Evolutionary conservation across 2,329 filamentous ascomycete genomes (phyloP).

Genomic region (Elsinoe fawcettii): DNA sequence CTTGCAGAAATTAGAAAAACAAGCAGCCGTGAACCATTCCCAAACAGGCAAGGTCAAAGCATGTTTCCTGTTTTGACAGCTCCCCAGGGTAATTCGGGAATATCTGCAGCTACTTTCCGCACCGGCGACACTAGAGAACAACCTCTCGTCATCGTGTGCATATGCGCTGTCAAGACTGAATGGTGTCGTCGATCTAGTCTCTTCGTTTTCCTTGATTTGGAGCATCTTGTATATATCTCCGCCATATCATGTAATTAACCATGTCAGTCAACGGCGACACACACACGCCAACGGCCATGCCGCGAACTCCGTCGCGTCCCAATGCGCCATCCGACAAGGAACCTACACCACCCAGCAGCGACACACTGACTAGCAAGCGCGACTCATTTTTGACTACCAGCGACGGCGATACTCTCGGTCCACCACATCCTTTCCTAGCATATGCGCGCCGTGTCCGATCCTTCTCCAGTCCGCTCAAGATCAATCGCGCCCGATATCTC

Average conservation of each 20-base stretch:
- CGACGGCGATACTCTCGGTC: constrained; percentile 13
- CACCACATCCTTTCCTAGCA: constrained; percentile 16
- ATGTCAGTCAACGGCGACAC: constrained; percentile 12
- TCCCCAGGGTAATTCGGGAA: background rate
- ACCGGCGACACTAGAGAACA: background rate
- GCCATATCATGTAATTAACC: constrained; percentile 12
- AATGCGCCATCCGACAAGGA: constrained; percentile 4
- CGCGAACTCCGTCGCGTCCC: constrained; percentile 12
- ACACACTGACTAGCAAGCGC: constrained; percentile 5
- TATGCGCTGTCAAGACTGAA: constrained; percentile 6
- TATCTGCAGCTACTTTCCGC: background rate
- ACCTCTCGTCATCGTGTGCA: background rate
- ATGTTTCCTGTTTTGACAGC: constrained; percentile 11
- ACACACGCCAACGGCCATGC: constrained; percentile 13
- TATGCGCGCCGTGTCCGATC: constrained; percentile 19
- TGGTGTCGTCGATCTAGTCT: constrained; percentile 6
- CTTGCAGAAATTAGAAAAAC: constrained; percentile 7
- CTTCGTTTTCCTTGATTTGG: background rate
- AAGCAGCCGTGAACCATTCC: background rate
- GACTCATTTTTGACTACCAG: constrained; percentile 5
- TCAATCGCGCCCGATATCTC: constrained; percentile 24
- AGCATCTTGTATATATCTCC: constrained; percentile 7
- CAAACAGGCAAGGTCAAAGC: constrained; percentile 1
- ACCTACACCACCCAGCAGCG: constrained; percentile 14
- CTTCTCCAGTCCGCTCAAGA: constrained; percentile 18